Evolutionary conservation across 1,139 yeast species (phyloP).

Genomic region (Geotrichum cucujoidarum): DNA sequence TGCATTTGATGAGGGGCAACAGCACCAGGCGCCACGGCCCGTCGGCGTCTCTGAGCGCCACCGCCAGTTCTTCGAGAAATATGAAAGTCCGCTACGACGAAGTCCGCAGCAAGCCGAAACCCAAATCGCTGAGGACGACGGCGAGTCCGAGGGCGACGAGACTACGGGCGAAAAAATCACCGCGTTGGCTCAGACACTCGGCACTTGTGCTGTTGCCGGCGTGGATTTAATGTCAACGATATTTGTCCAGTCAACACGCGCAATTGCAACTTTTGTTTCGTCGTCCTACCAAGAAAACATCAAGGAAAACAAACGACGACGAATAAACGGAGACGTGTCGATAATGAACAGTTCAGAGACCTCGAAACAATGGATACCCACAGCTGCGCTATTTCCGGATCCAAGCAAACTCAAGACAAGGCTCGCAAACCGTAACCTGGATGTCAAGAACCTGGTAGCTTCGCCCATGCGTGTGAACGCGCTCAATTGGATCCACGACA

Average conservation of each 20-base stretch:
- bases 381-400: slow-evolving; percentile 2
- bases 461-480: slow-evolving; percentile 1
- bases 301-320: slow-evolving; percentile 10
- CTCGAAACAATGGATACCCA: not conserved
- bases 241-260: slow-evolving; percentile 3
- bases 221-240: slow-evolving; percentile 10
- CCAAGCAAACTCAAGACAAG: not conserved
- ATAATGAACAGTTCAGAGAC: not conserved
- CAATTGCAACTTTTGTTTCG: slow-evolving; percentile 6
- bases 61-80: slow-evolving; percentile 4
- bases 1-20: slow-evolving; percentile 4
- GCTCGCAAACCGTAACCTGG: not conserved
- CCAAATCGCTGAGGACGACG: not conserved
- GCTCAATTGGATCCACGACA: slow-evolving; percentile 2
- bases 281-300: slow-evolving; percentile 6
- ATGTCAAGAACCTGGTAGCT: slow-evolving; percentile 6
- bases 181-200: slow-evolving; percentile 7
- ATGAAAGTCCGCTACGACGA: not conserved
- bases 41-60: slow-evolving; percentile 3
- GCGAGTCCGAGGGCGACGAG: slow-evolving; percentile 1
- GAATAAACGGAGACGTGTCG: slow-evolving; percentile 5
- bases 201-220: slow-evolving; percentile 12
- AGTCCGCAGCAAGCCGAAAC: no score
- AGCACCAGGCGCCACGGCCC: not conserved
- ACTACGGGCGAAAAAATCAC: slow-evolving; percentile 10